Evolutionary conservation across 139 green algal species (phyloP).

Genomic region (Diplosphaera chodatii): DNA sequence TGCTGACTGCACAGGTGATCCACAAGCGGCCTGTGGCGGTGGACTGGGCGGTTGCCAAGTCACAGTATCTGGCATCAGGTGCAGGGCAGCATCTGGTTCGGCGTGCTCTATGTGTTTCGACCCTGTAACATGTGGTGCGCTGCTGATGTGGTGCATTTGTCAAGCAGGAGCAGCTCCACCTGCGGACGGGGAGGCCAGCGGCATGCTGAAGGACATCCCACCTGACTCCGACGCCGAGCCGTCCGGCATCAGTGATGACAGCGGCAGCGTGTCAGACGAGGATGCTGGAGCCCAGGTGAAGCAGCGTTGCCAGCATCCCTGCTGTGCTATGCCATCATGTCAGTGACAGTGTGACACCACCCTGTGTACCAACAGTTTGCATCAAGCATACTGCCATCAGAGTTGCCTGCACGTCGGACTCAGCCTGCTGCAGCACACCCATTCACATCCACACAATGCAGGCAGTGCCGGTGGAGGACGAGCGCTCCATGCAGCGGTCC

Average conservation of each 20-base stretch:
- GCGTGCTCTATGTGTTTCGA: too few relatives aligned
- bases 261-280: not conserved
- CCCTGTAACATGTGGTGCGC: too few relatives aligned
- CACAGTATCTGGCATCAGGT: slow-evolving; percentile 27
- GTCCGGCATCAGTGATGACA: not conserved
- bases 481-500: slow-evolving; percentile 4
- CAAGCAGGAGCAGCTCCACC: not conserved
- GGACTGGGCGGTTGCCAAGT: slow-evolving; percentile 88
- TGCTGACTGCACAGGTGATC: not conserved
- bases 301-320: too few relatives aligned
- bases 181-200: not conserved
- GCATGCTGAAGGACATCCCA: not conserved
- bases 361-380: too few relatives aligned
- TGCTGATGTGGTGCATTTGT: too few relatives aligned
- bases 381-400: too few relatives aligned
- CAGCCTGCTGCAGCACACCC: too few relatives aligned
- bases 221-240: not conserved
- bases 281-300: not conserved
- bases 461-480: not conserved
- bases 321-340: too few relatives aligned
- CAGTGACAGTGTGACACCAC: too few relatives aligned
- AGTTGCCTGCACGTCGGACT: too few relatives aligned
- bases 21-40: slow-evolving; percentile 61
- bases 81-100: too few relatives aligned
- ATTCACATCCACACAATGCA: too few relatives aligned